Conservation (phyloP, 768 basidiomycete species). For the Amylocystis lapponica region DNA sequence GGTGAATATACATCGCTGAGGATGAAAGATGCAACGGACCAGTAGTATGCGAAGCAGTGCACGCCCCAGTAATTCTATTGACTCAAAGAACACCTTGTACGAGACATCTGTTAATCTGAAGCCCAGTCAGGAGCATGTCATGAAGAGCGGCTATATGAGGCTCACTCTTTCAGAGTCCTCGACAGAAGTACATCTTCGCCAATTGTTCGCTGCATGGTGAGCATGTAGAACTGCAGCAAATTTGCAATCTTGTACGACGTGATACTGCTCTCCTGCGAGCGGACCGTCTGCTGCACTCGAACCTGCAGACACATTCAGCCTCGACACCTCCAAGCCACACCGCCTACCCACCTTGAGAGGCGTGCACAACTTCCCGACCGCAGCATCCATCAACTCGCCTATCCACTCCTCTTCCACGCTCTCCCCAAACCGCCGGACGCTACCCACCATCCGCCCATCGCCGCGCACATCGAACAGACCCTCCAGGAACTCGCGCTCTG, state of each 20-base stretch:
- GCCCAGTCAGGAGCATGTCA: neutral
- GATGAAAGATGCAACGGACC: slow-evolving; percentile 31
- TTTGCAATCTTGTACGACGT: slow-evolving; percentile 91
- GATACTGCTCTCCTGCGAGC: slow-evolving; percentile 90
- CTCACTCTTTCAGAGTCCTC: slow-evolving; percentile 70
- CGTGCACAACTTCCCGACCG: slow-evolving; percentile 76
- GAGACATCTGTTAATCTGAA: slow-evolving; percentile 73
- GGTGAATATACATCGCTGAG: too few relatives aligned
- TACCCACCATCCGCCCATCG: slow-evolving; percentile 70
- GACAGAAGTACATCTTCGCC: slow-evolving; percentile 79
- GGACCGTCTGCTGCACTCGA: slow-evolving; percentile 89
- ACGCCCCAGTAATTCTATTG: slow-evolving; percentile 80
- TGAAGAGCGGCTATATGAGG: neutral
- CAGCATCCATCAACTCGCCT: slow-evolving; percentile 70
- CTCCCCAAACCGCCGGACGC: slow-evolving; percentile 45
- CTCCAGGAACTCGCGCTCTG: slow-evolving; percentile 92
- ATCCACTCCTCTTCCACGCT: slow-evolving; percentile 77
- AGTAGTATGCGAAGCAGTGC: slow-evolving; percentile 48
- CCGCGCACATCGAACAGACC: slow-evolving; percentile 68
- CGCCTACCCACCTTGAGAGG: slow-evolving; percentile 69
- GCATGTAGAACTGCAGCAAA: slow-evolving; percentile 88
- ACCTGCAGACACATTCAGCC: slow-evolving; percentile 37
- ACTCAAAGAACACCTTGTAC: slow-evolving; percentile 82
- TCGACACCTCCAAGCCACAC: neutral
- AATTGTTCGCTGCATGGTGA: slow-evolving; percentile 91